A percentile compares a stretch with the other conserved stretches of the same genome.
These are phyloP conservation scores for Asterophora parasitica DNA, from an alignment of 768 basidiomycete genomes.

Conservation along the genomic window DNA sequence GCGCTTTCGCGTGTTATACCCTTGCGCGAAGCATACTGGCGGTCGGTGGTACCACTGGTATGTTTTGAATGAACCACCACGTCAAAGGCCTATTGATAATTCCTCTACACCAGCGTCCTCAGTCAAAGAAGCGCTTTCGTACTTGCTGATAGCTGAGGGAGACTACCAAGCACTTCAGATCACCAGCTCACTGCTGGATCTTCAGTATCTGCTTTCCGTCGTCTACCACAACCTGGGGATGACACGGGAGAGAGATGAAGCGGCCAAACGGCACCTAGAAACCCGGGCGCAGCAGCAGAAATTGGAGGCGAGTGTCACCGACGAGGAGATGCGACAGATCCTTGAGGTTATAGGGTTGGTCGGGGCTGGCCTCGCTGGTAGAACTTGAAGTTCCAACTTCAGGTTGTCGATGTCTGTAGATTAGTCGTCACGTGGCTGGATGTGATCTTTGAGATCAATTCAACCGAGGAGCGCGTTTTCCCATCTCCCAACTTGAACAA, in stretches of 20 bases:
- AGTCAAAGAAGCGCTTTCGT: slow-evolving; percentile 54
- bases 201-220: slow-evolving; percentile 67
- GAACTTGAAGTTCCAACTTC: slow-evolving; percentile 18
- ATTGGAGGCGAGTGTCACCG: slow-evolving; percentile 39
- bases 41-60: slow-evolving; percentile 44
- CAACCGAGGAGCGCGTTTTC: slow-evolving; percentile 14
- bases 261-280: slow-evolving; percentile 42
- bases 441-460: slow-evolving; percentile 9
- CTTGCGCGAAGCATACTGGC: slow-evolving; percentile 73
- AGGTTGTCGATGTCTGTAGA: no score
- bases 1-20: slow-evolving; percentile 70
- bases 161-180: slow-evolving; percentile 62
- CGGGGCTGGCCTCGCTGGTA: slow-evolving; percentile 49
- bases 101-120: slow-evolving; percentile 26
- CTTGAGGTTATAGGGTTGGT: slow-evolving; percentile 56
- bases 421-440: slow-evolving; percentile 14
- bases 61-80: slow-evolving; percentile 6
- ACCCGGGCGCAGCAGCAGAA: slow-evolving; percentile 38
- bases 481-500: background rate
- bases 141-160: slow-evolving; percentile 57
- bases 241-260: slow-evolving; percentile 49
- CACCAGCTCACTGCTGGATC: slow-evolving; percentile 54
- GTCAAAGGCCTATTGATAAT: background rate
- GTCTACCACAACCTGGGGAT: slow-evolving; percentile 68
- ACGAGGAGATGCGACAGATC: slow-evolving; percentile 49